phyloP scores from a whole-genome alignment of 2,329 filamentous ascomycete species.

The Pseudohalonectria lignicola region DNA sequence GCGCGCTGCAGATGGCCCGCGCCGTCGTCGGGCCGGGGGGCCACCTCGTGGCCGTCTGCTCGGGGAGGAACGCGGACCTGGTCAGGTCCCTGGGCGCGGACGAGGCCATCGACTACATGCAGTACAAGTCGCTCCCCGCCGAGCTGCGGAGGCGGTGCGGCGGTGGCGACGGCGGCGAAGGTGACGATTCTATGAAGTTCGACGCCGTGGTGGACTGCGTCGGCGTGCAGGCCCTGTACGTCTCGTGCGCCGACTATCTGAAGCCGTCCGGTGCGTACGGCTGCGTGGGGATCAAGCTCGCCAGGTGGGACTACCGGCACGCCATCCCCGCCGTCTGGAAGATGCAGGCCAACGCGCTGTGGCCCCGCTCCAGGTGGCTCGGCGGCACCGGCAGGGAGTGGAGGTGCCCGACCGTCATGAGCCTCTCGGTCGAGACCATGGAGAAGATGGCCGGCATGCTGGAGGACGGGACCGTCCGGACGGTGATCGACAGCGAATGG shows the following conservation, averaged over 20 bases:
- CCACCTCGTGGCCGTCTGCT: constrained; percentile 35
- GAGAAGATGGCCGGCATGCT: constrained; percentile 21
- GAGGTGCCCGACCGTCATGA: constrained; percentile 21
- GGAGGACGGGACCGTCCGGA: constrained; percentile 20
- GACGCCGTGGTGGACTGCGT: constrained; percentile 38
- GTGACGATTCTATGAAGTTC: constrained; percentile 12
- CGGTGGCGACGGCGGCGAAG: constrained; percentile 1
- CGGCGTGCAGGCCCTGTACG: constrained; percentile 34
- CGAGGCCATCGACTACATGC: constrained; percentile 30
- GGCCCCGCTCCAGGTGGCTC: constrained; percentile 22
- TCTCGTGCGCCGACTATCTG: constrained; percentile 25
- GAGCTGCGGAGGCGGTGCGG: constrained; percentile 21
- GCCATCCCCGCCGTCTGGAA: constrained; percentile 18
- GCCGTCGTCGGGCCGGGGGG: constrained; percentile 13
- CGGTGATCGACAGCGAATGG: constrained; percentile 24
- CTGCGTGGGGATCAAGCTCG: constrained; percentile 14
- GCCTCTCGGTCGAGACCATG: constrained; percentile 18
- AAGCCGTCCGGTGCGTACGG: constrained; percentile 18
- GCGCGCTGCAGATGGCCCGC: constrained; percentile 33
- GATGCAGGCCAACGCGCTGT: constrained; percentile 26
- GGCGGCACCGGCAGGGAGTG: constrained; percentile 25
- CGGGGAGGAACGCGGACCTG: constrained; percentile 30
- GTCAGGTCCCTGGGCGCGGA: constrained; percentile 35
- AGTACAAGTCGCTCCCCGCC: constrained; percentile 21
- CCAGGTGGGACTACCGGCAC: not conserved